phyloP scores from a whole-genome alignment of 2,329 filamentous ascomycete species.

The Colletotrichum tabaci region DNA sequence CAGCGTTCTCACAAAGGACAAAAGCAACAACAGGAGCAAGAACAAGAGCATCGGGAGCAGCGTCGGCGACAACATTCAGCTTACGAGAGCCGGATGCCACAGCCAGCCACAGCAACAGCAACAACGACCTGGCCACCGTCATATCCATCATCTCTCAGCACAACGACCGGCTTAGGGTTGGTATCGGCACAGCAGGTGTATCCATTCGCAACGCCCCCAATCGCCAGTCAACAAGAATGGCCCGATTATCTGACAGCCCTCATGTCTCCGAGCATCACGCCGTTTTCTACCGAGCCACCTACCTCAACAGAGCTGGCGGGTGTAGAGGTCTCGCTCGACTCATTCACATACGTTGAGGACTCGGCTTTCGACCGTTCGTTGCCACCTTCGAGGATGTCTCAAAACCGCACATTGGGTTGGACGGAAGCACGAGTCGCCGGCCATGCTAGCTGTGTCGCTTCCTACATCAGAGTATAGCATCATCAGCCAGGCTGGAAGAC shows the following conservation, averaged over 20 bases:
- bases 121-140: neutral
- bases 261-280: conserved; percentile 2
- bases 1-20: conserved; percentile 1
- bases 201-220: neutral
- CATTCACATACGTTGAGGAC: conserved; percentile 4
- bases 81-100: neutral
- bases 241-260: conserved; percentile 8
- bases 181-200: neutral
- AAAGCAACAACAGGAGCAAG: conserved; percentile 6
- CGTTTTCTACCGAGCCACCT: neutral
- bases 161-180: neutral
- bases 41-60: neutral
- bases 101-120: neutral
- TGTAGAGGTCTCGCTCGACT: neutral
- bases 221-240: neutral
- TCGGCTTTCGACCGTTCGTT: neutral
- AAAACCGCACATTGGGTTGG: neutral
- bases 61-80: conserved; percentile 4
- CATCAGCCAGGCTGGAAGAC: no score
- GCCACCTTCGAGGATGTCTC: neutral
- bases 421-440: neutral
- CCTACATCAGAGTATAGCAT: no score
- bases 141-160: neutral
- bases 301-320: neutral
- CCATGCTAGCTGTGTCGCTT: neutral